A percentile compares a stretch with the other conserved stretches of the same genome.
Evolutionary conservation across 2,329 filamentous ascomycete genomes (phyloP).

Genomic region (Aplosporella prunicola): DNA sequence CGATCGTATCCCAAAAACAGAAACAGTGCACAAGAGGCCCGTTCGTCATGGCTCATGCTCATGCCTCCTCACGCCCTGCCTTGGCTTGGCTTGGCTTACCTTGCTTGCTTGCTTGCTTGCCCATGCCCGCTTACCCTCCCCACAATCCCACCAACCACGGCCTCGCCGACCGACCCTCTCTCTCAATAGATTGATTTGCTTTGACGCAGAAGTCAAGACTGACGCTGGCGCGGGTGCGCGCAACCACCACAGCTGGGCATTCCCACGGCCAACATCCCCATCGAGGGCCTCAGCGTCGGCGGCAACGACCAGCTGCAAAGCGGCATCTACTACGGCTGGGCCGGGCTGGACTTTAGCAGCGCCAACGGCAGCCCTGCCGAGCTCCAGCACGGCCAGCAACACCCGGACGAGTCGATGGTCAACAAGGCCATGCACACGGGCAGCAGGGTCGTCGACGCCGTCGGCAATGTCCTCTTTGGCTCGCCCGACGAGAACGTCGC

Average conservation of each 20-base stretch:
- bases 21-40: too few species aligned
- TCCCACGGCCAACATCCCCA: constrained; percentile 81
- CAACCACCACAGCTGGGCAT: constrained; percentile 60
- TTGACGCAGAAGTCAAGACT: too few species aligned
- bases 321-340: constrained; percentile 93
- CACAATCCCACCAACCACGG: neutral
- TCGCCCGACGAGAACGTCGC: neutral
- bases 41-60: too few species aligned
- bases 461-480: constrained; percentile 11
- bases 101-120: too few species aligned
- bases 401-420: neutral
- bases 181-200: too few species aligned
- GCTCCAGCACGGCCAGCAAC: constrained; percentile 1
- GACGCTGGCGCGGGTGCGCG: too few species aligned
- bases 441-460: constrained; percentile 5
- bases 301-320: constrained; percentile 52
- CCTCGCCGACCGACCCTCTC: neutral
- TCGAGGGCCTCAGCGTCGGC: constrained; percentile 61
- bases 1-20: too few species aligned
- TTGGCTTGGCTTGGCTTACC: too few species aligned
- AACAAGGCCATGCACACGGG: constrained; percentile 7
- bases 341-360: constrained; percentile 52
- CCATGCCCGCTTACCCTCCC: neutral
- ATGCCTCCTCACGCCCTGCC: too few species aligned
- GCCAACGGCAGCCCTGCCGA: neutral